Conservation (phyloP, 225 moss, liverwort and hornwort species). For the Lunularia cruciata region DNA sequence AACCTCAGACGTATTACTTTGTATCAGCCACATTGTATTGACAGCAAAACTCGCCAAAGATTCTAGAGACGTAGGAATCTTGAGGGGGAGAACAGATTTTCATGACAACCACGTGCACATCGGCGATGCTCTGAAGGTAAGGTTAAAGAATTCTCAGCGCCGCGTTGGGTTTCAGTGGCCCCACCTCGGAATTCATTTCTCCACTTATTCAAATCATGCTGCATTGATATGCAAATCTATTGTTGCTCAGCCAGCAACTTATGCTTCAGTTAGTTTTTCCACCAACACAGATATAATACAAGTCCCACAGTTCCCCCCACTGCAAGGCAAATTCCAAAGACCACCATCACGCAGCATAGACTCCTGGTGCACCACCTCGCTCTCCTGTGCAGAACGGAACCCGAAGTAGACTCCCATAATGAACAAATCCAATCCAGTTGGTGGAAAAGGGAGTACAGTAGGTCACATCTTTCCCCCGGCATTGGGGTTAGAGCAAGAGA, state of each 20-base stretch:
- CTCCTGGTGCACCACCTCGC: conserved; percentile 34
- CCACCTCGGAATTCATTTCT: neutral
- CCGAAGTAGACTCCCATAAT: conserved; percentile 32
- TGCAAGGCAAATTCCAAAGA: conserved; percentile 23
- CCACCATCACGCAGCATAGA: conserved; percentile 29
- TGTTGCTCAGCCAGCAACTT: neutral
- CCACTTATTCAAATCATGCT: neutral
- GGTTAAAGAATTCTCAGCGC: neutral
- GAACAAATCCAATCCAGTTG: conserved; percentile 35
- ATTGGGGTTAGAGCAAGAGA: conserved; percentile 4
- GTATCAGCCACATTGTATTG: neutral
- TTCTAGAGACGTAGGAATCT: neutral
- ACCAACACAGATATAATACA: conserved; percentile 34
- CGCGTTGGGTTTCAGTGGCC: neutral
- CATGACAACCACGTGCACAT: neutral
- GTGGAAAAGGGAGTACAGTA: conserved; percentile 27
- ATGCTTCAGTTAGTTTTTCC: conserved; percentile 13
- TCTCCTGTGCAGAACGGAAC: conserved; percentile 18
- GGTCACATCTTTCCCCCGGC: conserved; percentile 43
- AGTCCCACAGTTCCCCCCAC: conserved; percentile 31
- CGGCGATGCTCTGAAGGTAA: conserved; percentile 1
- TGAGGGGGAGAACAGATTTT: neutral
- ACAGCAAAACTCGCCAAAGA: conserved; percentile 7
- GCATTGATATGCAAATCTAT: neutral
- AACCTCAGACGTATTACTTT: neutral